A percentile compares a stretch with the other conserved stretches of the same genome.
Evolutionary conservation across 1,139 yeast genomes (phyloP).

Genomic region (Yarrowia galli): DNA sequence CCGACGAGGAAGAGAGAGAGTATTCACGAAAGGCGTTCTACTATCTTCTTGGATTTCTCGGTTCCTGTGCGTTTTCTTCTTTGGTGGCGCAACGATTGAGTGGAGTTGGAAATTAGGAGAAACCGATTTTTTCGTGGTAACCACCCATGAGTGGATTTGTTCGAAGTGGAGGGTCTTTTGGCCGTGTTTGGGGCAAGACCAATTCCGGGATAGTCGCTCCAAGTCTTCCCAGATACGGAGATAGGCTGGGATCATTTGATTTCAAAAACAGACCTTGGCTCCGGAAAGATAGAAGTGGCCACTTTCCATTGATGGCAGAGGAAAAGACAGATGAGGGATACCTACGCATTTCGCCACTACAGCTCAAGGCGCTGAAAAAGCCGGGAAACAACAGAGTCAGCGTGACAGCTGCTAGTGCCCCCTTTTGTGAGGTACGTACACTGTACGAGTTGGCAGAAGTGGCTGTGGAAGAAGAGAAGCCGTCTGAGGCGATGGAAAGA

Average conservation of each 20-base stretch:
- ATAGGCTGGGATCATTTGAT: background rate
- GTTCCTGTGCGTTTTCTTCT: slow-evolving; percentile 81
- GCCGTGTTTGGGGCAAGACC: slow-evolving; percentile 20
- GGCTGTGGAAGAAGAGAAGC: slow-evolving; percentile 1
- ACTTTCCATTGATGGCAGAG: slow-evolving; percentile 24
- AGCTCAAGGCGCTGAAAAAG: slow-evolving; percentile 4
- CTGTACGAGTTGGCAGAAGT: slow-evolving; percentile 19
- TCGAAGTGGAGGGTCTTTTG: slow-evolving; percentile 8
- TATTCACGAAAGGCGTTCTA: slow-evolving; percentile 83
- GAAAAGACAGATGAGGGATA: slow-evolving; percentile 19
- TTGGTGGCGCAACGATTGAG: slow-evolving; percentile 71
- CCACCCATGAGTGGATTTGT: slow-evolving; percentile 6
- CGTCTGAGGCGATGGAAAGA: background rate
- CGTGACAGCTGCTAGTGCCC: slow-evolving; percentile 32
- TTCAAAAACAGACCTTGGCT: slow-evolving; percentile 18
- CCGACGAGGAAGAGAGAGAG: slow-evolving; percentile 83
- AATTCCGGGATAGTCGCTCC: background rate
- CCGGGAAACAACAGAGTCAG: slow-evolving; percentile 23
- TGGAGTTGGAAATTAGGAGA: slow-evolving; percentile 40
- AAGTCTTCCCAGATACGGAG: background rate
- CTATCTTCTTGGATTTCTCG: slow-evolving; percentile 78
- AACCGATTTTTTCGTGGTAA: background rate
- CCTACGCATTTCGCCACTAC: slow-evolving; percentile 26
- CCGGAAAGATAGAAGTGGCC: background rate
- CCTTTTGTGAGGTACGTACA: slow-evolving; percentile 31